Evolutionary conservation across 306 rosid genomes (phyloP), one percentile per base, ranked within the genome.

Genomic region (Sicyos baderoa): DNA sequence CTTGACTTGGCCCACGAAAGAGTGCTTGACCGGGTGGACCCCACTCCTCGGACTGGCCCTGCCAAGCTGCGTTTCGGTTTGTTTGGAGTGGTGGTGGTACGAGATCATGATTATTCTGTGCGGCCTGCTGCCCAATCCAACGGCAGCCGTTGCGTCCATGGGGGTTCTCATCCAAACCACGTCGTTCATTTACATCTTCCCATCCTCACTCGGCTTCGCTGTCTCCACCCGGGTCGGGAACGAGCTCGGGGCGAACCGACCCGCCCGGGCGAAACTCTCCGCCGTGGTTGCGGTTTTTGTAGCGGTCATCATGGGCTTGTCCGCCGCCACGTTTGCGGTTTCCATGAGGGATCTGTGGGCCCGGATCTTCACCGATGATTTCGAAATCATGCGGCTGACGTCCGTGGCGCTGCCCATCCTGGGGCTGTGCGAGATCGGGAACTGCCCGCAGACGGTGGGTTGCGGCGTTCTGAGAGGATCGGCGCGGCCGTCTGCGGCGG

Each of bases 51-150:
- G 75, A 66, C 77, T 89, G 0, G 97, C 98, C 0, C 86, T 82
- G 21, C 98, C 98, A 22, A 93, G 97, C 71, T 93, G 98, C 27
- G 88, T 85, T 1, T 93, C 98, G 0, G 98, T 93, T 25, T 93
- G 98, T 45, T 61, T 93, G 68, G 98, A 93, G 56, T 93, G 98
- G 98, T 93, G 98, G 98, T 93, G 98, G 98, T 93, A 93, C 66
- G 98, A 93, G 87, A 89, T 93, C 84, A 85, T 93, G 92, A 89
- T 89, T 60, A 79, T 93, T 9, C 17, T 93, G 4, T 89, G 98
- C 15, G 98, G 98, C 2, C 54, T 93, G 0, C 18, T 93, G 0
- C 81, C 82, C 72, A 88, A 86, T 81, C 97, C 98, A 76, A 88
- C 70, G 10, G 83, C 97, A 9, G 81, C 88, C 9, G 95, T 93